Evolutionary conservation across 495 filamentous ascomycete species (phyloP), one percentile per base, ranked within the genome.

Genomic region (Penicillium malachiteum): DNA sequence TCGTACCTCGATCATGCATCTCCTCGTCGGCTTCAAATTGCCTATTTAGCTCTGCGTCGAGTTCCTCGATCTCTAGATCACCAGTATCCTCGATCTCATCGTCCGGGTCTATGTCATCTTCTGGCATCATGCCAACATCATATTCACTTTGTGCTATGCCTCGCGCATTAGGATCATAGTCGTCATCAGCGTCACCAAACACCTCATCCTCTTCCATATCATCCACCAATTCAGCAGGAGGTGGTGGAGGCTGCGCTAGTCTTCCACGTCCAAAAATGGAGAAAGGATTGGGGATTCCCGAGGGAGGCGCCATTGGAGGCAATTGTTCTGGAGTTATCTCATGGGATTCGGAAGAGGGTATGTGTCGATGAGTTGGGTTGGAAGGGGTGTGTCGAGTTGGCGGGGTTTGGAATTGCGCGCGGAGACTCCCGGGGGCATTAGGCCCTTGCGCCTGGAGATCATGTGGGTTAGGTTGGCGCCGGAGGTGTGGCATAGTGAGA

Each of bases 1-100:
- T 41, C 57, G 33, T 62, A 78, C 74, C 71, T 59, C 68, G 65
- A 58, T 75, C 69, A 10, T 65, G 66, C 68, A 76, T 77, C 39
- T 67, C 52, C 12, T 72, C 74, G 9, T 77, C 77, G 7, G 71
- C n/a, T n/a, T n/a, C n/a, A n/a, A n/a, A 37, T 37, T 1, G 8
- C 70, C 8, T 76, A n/a, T n/a, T n/a, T n/a, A n/a, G n/a, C n/a
- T n/a, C n/a, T n/a, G n/a, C 75, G 7, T 74, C 74, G 5, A 74
- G 70, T 7, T 62, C 74, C 14, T 75, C 73, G 8, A 70, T 33
- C 6, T 63, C 71, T 3, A 67, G 62, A 10, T 68, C 63, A 5
- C 63, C 68, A 3, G 50, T 66, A 37, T 9, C 63, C 42, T 54
- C 61, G 4, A 55, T 50, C 7, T 56, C 66, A 17, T 71, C 42